Evolutionary conservation across 331 rosid species (phyloP).

Genomic region (Dryas integrifolia): DNA sequence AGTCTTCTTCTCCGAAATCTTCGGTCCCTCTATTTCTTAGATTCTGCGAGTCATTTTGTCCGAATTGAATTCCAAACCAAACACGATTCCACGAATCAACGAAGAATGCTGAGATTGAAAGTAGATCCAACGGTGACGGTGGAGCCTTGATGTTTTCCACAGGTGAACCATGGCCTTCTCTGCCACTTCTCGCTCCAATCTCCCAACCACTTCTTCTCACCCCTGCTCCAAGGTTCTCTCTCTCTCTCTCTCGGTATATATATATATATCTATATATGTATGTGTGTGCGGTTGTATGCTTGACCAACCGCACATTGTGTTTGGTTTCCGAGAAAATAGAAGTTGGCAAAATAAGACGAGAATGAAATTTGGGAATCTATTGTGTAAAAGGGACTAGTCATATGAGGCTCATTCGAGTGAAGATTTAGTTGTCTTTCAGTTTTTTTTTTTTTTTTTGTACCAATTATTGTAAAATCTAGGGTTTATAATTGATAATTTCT

Average conservation of each 20-base stretch:
- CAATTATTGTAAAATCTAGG: neutral
- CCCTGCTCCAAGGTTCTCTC: constrained; percentile 44
- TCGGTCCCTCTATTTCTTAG: neutral
- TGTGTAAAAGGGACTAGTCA: neutral
- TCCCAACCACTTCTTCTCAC: constrained; percentile 38
- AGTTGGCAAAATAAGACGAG: neutral
- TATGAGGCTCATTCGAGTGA: neutral
- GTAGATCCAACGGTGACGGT: constrained; percentile 6
- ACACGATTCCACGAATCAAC: neutral
- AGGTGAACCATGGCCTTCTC: constrained; percentile 51
- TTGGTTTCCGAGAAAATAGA: constrained; percentile 5
- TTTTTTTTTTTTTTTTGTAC: neutral
- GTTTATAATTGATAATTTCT: neutral
- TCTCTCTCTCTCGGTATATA: neutral
- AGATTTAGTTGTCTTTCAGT: no score
- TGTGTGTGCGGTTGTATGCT: neutral
- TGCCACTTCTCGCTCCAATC: constrained; percentile 35
- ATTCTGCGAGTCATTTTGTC: constrained; percentile 1
- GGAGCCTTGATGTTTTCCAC: constrained; percentile 24
- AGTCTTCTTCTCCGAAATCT: neutral
- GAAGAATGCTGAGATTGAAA: neutral
- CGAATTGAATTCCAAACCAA: neutral
- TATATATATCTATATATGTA: neutral
- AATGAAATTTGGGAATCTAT: neutral
- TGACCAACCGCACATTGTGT: neutral